phyloP scores from a whole-genome alignment of 495 filamentous ascomycete species.

The Pseudevernia furfuracea region DNA sequence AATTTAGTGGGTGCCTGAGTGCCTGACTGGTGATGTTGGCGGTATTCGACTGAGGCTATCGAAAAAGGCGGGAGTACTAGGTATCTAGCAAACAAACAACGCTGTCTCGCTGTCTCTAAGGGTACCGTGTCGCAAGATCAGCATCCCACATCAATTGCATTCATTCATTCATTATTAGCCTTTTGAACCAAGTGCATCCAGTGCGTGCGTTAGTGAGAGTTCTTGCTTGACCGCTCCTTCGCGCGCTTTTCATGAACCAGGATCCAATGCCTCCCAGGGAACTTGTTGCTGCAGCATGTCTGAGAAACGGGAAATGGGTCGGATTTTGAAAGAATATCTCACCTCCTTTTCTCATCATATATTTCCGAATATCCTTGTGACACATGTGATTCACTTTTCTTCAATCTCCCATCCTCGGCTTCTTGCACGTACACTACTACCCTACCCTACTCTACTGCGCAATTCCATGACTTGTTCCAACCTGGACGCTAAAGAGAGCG shows the following conservation, averaged over 20 bases:
- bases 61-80: no score
- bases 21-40: no score
- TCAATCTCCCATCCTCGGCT: background rate
- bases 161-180: no score
- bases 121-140: background rate
- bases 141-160: background rate
- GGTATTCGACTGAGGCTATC: no score
- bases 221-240: slow-evolving; percentile 17
- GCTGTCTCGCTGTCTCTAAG: no score
- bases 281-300: background rate
- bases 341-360: background rate
- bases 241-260: background rate
- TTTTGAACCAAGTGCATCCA: background rate
- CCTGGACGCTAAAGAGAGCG: background rate
- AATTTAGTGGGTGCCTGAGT: no score
- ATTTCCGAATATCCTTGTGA: slow-evolving; percentile 6
- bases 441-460: background rate
- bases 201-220: background rate
- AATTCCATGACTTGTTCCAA: slow-evolving; percentile 7
- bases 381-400: background rate
- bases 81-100: no score
- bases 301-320: no score
- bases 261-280: background rate
- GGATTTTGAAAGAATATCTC: background rate
- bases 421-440: no score